Conservation (phyloP, 2,329 filamentous ascomycete genomes). For the Leptographium galeiforme region DNA sequence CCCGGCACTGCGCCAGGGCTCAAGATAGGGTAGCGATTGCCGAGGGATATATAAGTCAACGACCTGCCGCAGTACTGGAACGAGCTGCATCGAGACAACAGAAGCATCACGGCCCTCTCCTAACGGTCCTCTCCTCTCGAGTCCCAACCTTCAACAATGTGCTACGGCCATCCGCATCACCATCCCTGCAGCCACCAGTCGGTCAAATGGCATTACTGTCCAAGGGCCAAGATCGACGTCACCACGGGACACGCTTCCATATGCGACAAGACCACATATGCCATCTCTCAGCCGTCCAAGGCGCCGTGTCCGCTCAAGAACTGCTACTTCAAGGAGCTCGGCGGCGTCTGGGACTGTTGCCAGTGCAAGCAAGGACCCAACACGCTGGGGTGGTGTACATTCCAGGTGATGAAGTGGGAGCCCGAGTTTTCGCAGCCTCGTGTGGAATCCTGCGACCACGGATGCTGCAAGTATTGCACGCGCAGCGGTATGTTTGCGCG, state of each 20-base stretch:
- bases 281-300: constrained; percentile 28
- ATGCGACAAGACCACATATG: constrained; percentile 35
- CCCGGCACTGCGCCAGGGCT: too few species aligned
- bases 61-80: too few species aligned
- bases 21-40: too few species aligned
- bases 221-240: constrained; percentile 32
- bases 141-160: constrained; percentile 24
- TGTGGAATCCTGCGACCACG: constrained; percentile 35
- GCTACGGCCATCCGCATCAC: constrained; percentile 37
- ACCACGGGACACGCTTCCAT: constrained; percentile 35
- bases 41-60: background rate
- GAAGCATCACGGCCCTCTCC: too few species aligned
- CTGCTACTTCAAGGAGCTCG: constrained; percentile 36
- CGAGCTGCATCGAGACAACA: too few species aligned
- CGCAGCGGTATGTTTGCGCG: constrained; percentile 24
- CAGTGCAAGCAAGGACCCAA: constrained; percentile 37
- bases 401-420: constrained; percentile 17
- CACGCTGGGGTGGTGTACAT: constrained; percentile 37
- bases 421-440: constrained; percentile 22
- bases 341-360: constrained; percentile 41
- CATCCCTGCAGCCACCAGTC: constrained; percentile 42
- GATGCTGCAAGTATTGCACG: constrained; percentile 36
- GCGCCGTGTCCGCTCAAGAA: constrained; percentile 34
- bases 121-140: too few species aligned
- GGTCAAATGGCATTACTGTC: constrained; percentile 41